These are phyloP conservation scores for Setomelanomma holmii DNA, from an alignment of 2,329 filamentous ascomycete genomes.

Conservation along the genomic window DNA sequence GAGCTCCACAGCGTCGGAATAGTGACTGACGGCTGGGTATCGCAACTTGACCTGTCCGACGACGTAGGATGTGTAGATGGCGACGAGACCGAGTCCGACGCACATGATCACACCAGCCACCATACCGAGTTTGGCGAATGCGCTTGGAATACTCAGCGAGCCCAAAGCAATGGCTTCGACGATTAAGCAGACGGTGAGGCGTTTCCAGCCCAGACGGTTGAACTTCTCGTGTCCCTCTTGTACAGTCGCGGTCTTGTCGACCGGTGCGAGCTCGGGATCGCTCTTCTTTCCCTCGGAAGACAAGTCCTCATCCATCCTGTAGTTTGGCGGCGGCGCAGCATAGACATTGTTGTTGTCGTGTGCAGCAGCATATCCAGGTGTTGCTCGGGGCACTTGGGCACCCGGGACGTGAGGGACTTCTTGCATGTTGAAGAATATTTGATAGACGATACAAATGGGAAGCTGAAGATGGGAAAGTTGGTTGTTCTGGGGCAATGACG, in stretches of 20 bases:
- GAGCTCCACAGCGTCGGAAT: constrained; percentile 72
- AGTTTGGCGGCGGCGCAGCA: constrained; percentile 23
- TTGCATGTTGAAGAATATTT: constrained; percentile 22
- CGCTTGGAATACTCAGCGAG: constrained; percentile 54
- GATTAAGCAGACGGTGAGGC: constrained; percentile 57
- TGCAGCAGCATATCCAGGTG: neutral
- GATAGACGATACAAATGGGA: constrained; percentile 2
- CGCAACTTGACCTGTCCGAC: constrained; percentile 66
- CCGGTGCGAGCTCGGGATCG: constrained; percentile 40
- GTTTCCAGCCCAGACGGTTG: constrained; percentile 58
- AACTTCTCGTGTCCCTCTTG: constrained; percentile 50
- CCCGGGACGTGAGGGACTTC: constrained; percentile 18
- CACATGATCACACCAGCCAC: constrained; percentile 54
- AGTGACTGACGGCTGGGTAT: constrained; percentile 68
- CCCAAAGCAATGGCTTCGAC: constrained; percentile 60
- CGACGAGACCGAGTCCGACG: constrained; percentile 61
- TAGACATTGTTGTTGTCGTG: constrained; percentile 7
- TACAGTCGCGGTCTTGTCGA: constrained; percentile 40
- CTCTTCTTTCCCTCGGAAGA: constrained; percentile 42
- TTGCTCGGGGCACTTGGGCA: neutral
- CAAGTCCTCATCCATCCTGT: constrained; percentile 28
- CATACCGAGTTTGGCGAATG: constrained; percentile 57
- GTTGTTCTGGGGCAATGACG: constrained; percentile 10
- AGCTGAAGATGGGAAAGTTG: neutral
- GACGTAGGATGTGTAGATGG: constrained; percentile 68